Evolutionary conservation across 495 filamentous ascomycete species (phyloP).

Genomic region (Podospora pseudopauciseta): DNA sequence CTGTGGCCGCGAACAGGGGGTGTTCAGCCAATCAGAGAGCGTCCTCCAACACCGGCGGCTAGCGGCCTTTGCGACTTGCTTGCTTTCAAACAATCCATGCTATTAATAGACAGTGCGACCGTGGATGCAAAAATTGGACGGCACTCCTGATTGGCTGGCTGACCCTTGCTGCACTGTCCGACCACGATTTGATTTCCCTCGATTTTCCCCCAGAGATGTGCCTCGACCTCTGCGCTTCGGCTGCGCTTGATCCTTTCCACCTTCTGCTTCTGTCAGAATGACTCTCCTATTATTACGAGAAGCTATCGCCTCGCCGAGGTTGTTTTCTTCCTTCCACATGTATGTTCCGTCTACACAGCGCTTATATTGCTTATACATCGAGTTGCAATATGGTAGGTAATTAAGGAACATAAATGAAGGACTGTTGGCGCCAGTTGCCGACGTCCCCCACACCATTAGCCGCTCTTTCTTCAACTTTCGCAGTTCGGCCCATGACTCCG

Average conservation of each 20-base stretch:
- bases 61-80: conserved; percentile 27
- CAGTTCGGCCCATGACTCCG: conserved; percentile 5
- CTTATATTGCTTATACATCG: background rate
- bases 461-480: conserved; percentile 13
- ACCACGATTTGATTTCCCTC: conserved; percentile 14
- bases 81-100: conserved; percentile 33
- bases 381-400: too few species aligned
- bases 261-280: background rate
- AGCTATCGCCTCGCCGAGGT: background rate
- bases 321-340: background rate
- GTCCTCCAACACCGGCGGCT: conserved; percentile 26
- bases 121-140: conserved; percentile 25
- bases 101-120: conserved; percentile 34
- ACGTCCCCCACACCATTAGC: conserved; percentile 4
- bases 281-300: background rate
- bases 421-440: background rate
- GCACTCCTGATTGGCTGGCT: conserved; percentile 24
- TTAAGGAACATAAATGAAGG: background rate
- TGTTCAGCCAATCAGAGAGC: background rate
- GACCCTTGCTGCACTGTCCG: conserved; percentile 9
- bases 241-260: background rate
- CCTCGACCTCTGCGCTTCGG: background rate
- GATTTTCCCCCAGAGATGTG: background rate
- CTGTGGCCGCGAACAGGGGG: conserved; percentile 27
- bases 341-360: conserved; percentile 7